Evolutionary conservation across 495 filamentous ascomycete species (phyloP), one percentile per base, ranked within the genome.

Genomic region (Penicillium silybi): DNA sequence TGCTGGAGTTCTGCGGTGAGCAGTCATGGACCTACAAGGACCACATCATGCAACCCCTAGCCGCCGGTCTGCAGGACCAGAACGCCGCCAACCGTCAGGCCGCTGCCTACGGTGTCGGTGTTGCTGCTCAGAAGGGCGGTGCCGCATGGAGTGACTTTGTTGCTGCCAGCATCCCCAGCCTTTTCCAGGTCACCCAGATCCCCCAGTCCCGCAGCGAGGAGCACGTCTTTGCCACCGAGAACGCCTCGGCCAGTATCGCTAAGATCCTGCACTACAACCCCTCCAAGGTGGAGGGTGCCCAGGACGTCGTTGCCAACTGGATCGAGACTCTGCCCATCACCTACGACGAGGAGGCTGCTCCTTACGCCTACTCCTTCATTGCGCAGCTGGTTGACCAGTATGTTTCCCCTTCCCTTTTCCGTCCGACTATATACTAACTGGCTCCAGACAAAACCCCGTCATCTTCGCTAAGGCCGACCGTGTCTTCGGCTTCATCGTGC

Each of bases 341-440:
- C 4, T 95, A 95, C 63, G 95, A 99, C 57, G 95, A 97, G 67
- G 95, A 97, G 73, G 95, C 93, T 3, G 95, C 95, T 3, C 93
- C 95, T 25, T 97, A 95, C 64, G 92, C 92, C 0, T 99, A 99
- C 67, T 84, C 84, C 7, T 99, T 95, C 68, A 78, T 99, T 46
- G 84, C 87, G 3, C 84, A 95, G 61, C 69, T 99, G 50, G 96
- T 99, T 65, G 88, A 95, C 42, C 86, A 92, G 93, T 96, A 85
- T 76, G 90, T 85, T 55, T 60, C n/a, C 49, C 23, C 22, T 42
- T 41, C 10, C 11, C 13, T 39, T 29, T 22, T 20, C 18, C 44
- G 22, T 6, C 15, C 27, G 20, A 22, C 34, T 22, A 45, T 4
- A 46, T 6, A 9, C 40, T 37, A 8, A 4, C 27, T 6, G 34